Evolutionary conservation across 495 filamentous ascomycete genomes (phyloP), one percentile per base, ranked within the genome.

Genomic region (Podospora pseudoanserina): DNA sequence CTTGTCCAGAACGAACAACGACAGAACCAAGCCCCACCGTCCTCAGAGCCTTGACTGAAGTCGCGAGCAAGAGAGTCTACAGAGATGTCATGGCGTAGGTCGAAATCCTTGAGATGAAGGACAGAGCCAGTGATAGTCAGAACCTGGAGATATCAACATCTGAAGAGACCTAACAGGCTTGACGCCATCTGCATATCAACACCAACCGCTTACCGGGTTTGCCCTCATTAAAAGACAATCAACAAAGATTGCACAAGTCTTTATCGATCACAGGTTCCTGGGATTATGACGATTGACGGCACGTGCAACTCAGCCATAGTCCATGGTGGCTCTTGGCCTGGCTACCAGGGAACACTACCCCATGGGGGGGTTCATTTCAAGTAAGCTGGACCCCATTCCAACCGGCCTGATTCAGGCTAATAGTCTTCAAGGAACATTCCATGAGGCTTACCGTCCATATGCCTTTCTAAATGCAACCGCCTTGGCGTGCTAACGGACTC

Each of bases 361-460:
- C 39, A 49, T 49, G 13, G 39, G 39, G 39, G 39, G 18, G 39
- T 49, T 13, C 39, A 49, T 13, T 49, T 49, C 39, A 13, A 49
- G 39, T 16, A 49, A 49, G 39, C 39, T 49, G 39, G 7, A 49
- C 9, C 13, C 39, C 39, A 49, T 49, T 11, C 39, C 39, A 49
- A 13, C 7, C 39, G 39, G 23, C 59, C 5, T 32, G 59, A 61
- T 61, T 61, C 59, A 61, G 59, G 59, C 59, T 61, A 61, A 61
- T 15, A 20, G n/a, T 27, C 3, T 58, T 9, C 15, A 58, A 58
- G 56, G 56, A 20, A 58, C 23, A 27, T 61, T 61, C 59, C 59
- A 61, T 27, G 27, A 28, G 59, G 16, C 27, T 32, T 61, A 34
- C 59, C 59, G 59, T n/a, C 59, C 19, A 20, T 61, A n/a, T 20